Evolutionary conservation across 306 rosid genomes (phyloP), one percentile per base, ranked within the genome.

Genomic region (Fragaria iinumae): DNA sequence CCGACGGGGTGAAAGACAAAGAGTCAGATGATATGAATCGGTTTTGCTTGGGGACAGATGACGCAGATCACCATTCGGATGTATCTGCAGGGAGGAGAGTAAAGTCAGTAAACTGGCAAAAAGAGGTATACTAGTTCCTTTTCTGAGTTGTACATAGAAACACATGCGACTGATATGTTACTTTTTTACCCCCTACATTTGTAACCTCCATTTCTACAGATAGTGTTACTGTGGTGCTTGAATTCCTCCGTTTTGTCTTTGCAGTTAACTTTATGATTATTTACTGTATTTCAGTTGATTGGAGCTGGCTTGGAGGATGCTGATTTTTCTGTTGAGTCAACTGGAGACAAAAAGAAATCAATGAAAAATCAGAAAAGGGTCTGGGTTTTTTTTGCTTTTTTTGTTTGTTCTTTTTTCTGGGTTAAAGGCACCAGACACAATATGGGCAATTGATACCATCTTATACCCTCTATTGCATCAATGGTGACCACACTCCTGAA

Each of bases 261-360:
- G 63, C 53, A 34, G 69, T 67, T 65, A 62, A 77, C 32, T 29
- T 47, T 53, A 3, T 41, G 59, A 32, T 74, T 65, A 6, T 74
- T 41, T 72, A 38, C 36, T 76, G 60, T 27, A 76, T 78, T 82
- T 70, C 90, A 95, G 97, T 65, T 95, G 81, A 65, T 95, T 71
- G 90, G 96, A 74, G 88, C 80, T 76, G 86, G 86, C 44, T 81
- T 80, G 18, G 88, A 83, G 82, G 89, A 88, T 77, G 91, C 77
- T 38, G 92, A 92, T 72, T 89, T 95, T 79, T 57, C 92, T 72
- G 84, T 73, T 12, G 89, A 87, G 60, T 63, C 25, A 27, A 65
- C 81, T 72, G 73, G 82, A 64, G 79, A 69, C 62, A 81, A 76
- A 77, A 87, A 70, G 77, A 70, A 64, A 74, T 84, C 79, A 65